Percentiles rank a stretch among this genome's conserved stretches.
These are phyloP conservation scores for Aquilaria yunnanensis DNA, from an alignment of 345 rosid genomes.

Conservation along the genomic window DNA sequence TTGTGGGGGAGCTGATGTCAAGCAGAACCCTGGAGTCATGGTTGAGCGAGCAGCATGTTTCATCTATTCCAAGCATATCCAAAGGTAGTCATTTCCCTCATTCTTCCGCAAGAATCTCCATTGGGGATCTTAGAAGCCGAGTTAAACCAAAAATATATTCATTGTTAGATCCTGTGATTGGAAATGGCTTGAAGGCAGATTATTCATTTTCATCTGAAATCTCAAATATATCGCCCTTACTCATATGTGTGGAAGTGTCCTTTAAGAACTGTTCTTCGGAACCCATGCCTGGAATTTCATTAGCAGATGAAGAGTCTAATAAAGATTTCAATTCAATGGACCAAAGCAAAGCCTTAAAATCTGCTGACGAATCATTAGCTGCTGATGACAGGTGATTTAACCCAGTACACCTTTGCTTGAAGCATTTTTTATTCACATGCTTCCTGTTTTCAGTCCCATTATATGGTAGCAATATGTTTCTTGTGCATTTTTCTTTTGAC, in stretches of 20 bases:
- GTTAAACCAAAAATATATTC: constrained; percentile 63
- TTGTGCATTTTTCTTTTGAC: background rate
- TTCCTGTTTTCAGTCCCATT: too few species aligned
- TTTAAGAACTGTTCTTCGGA: constrained; percentile 71
- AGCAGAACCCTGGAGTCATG: constrained; percentile 69
- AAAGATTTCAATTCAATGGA: constrained; percentile 42
- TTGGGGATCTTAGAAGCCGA: constrained; percentile 60
- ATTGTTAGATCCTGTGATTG: constrained; percentile 72
- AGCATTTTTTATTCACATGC: too few species aligned
- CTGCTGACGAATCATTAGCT: constrained; percentile 35
- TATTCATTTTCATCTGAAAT: constrained; percentile 71
- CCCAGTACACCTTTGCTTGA: constrained; percentile 3
- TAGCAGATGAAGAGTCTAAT: constrained; percentile 59
- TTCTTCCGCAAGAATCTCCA: constrained; percentile 71
- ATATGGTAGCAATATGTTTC: too few species aligned
- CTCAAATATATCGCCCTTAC: constrained; percentile 55
- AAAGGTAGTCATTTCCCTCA: constrained; percentile 30
- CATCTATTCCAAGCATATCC: constrained; percentile 36
- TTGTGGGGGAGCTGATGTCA: constrained; percentile 55
- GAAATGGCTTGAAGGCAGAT: constrained; percentile 83
- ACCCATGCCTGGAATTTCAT: constrained; percentile 41
- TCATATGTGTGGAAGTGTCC: constrained; percentile 55
- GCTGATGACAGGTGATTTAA: constrained; percentile 50
- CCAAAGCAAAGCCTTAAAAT: constrained; percentile 34
- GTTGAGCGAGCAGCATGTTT: constrained; percentile 75